Percentiles rank a stretch among this genome's conserved stretches.
Evolutionary conservation across 164 flowering plant species (phyloP).

Genomic region (Saururus chinensis): DNA sequence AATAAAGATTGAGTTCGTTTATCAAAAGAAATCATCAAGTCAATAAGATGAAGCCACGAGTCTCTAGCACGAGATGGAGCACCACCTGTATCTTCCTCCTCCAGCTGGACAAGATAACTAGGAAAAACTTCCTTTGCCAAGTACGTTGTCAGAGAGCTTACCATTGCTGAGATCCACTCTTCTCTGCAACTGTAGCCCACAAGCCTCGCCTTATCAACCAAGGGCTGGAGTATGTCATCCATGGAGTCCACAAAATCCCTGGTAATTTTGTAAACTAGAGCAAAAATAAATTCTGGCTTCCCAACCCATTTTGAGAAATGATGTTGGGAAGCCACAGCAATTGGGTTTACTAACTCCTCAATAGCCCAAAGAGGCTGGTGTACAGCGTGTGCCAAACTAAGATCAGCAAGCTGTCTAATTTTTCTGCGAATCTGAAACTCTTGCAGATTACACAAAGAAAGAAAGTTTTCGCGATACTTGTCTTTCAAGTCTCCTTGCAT

Average conservation of each 20-base stretch:
- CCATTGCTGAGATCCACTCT: constrained; percentile 97
- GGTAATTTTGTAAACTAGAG: constrained; percentile 75
- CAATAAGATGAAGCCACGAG: constrained; percentile 80
- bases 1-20: constrained; percentile 55
- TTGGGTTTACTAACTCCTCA: constrained; percentile 92
- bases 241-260: constrained; percentile 83
- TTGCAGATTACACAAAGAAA: constrained; percentile 75
- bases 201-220: constrained; percentile 85
- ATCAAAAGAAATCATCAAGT: constrained; percentile 87
- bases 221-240: constrained; percentile 93
- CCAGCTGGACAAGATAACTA: constrained; percentile 35
- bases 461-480: constrained; percentile 69
- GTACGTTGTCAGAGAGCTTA: constrained; percentile 56
- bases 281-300: constrained; percentile 87
- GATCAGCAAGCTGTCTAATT: constrained; percentile 70
- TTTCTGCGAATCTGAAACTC: constrained; percentile 70
- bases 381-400: constrained; percentile 34
- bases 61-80: constrained; percentile 33
- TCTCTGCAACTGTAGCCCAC: constrained; percentile 94
- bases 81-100: constrained; percentile 38
- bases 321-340: constrained; percentile 55
- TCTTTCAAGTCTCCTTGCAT: constrained; percentile 79
- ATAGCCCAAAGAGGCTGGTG: constrained; percentile 92
- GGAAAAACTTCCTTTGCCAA: constrained; percentile 86
- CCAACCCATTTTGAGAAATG: constrained; percentile 87